A percentile compares a stretch with the other conserved stretches of the same genome.
Evolutionary conservation across 345 rosid species (phyloP).

Genomic region (Conringia planisiliqua): DNA sequence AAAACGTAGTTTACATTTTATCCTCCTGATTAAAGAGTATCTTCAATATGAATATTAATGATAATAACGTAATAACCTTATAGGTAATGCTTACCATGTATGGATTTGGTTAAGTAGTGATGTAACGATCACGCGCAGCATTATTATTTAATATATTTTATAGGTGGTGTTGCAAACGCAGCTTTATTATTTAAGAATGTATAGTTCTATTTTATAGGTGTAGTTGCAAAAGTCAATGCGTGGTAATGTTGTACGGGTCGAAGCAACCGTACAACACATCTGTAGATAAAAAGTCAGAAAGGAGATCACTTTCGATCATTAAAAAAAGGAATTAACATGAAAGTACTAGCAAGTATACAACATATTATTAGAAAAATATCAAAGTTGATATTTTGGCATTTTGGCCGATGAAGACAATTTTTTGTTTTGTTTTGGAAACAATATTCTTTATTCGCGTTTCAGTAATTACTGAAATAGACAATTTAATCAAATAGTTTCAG

Average conservation of each 20-base stretch:
- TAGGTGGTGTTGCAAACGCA: neutral
- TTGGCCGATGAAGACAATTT: too few relatives aligned
- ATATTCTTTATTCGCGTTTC: too few relatives aligned
- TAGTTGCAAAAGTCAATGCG: constrained; percentile 14
- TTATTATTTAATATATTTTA: neutral
- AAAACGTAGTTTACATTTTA: neutral
- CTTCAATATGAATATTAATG: neutral
- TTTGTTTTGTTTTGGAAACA: too few relatives aligned
- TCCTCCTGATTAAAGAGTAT: neutral
- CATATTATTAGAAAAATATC: too few relatives aligned
- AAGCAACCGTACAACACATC: neutral
- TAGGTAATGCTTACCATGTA: neutral
- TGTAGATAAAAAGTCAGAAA: neutral
- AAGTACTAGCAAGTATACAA: too few relatives aligned
- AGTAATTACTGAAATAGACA: too few relatives aligned
- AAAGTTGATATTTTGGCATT: too few relatives aligned
- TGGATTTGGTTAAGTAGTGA: neutral
- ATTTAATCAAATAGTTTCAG: too few relatives aligned
- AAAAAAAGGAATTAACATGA: too few relatives aligned
- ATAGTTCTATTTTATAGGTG: too few relatives aligned
- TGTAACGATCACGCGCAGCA: neutral
- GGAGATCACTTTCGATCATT: neutral
- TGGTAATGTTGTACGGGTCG: neutral
- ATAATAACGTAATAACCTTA: neutral
- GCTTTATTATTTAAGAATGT: neutral